Conservation (phyloP, 108 stramenopile species). For the Heterococcus sp. region DNA sequence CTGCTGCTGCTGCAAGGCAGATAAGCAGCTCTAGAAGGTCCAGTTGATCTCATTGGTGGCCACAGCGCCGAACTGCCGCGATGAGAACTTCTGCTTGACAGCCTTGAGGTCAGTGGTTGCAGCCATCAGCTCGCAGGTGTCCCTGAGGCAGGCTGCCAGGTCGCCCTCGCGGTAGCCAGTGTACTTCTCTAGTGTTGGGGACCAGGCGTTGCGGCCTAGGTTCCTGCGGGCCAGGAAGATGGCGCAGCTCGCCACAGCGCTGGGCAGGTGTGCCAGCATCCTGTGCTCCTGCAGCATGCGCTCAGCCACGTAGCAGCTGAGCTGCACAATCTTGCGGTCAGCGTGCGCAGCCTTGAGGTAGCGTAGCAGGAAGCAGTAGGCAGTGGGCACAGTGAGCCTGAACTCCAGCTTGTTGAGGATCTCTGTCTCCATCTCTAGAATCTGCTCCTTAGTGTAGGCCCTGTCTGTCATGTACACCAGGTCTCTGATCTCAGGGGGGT, state of each 20-base stretch:
- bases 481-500: conserved; percentile 91
- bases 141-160: conserved; percentile 64
- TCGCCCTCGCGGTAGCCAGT: conserved; percentile 73
- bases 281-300: conserved; percentile 88
- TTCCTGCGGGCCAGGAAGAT: conserved; percentile 80
- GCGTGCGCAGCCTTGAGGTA: conserved; percentile 72
- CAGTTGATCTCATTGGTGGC: conserved; percentile 21
- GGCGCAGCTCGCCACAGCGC: conserved; percentile 75
- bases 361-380: conserved; percentile 81
- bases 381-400: conserved; percentile 83
- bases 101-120: background rate
- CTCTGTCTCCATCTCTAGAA: conserved; percentile 90
- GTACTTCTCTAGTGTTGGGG: conserved; percentile 76
- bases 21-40: background rate
- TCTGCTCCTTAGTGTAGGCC: conserved; percentile 85
- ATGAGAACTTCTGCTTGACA: conserved; percentile 35
- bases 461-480: conserved; percentile 94
- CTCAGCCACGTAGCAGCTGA: conserved; percentile 86
- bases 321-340: conserved; percentile 65
- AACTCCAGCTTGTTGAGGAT: conserved; percentile 81
- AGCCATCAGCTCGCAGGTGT: background rate
- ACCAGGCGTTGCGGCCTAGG: conserved; percentile 74
- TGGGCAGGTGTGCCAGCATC: conserved; percentile 77
- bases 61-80: conserved; percentile 37
- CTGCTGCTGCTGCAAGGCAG: background rate